phyloP scores from a whole-genome alignment of 768 basidiomycete species.

The Lentinula lateritia region DNA sequence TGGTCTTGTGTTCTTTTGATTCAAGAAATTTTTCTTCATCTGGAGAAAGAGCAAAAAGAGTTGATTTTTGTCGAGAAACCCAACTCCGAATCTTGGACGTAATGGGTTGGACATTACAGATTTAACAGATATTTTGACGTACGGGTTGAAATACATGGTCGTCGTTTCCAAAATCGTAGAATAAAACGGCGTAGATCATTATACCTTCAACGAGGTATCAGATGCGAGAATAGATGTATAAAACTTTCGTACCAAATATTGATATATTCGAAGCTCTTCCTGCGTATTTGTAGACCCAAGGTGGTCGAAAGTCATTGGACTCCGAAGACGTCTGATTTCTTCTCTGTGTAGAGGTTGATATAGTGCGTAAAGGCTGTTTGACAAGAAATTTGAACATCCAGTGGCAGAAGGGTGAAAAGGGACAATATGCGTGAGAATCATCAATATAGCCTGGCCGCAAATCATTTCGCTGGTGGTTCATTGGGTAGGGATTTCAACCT shows the following conservation, averaged over 20 bases:
- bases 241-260: constrained; percentile 43
- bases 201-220: constrained; percentile 29
- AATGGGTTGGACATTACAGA: not conserved
- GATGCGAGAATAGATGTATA: not conserved
- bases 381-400: not conserved
- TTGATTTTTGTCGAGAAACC: constrained; percentile 40
- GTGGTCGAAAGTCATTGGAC: constrained; percentile 45
- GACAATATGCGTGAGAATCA: not conserved
- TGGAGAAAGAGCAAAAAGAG: constrained; percentile 54
- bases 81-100: constrained; percentile 50
- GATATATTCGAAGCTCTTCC: constrained; percentile 47
- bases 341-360: not conserved
- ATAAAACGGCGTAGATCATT: constrained; percentile 52
- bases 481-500: too few species aligned
- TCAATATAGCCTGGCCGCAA: not conserved
- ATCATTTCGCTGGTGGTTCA: not conserved
- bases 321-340: not conserved
- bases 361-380: not conserved
- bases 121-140: constrained; percentile 18
- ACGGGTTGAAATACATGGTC: constrained; percentile 71
- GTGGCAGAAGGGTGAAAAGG: not conserved
- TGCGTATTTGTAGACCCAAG: constrained; percentile 53
- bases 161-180: constrained; percentile 63
- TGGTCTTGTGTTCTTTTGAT: not conserved
- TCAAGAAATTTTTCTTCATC: constrained; percentile 42